Evolutionary conservation across 306 rosid species (phyloP).

Genomic region (Quercus parvula): DNA sequence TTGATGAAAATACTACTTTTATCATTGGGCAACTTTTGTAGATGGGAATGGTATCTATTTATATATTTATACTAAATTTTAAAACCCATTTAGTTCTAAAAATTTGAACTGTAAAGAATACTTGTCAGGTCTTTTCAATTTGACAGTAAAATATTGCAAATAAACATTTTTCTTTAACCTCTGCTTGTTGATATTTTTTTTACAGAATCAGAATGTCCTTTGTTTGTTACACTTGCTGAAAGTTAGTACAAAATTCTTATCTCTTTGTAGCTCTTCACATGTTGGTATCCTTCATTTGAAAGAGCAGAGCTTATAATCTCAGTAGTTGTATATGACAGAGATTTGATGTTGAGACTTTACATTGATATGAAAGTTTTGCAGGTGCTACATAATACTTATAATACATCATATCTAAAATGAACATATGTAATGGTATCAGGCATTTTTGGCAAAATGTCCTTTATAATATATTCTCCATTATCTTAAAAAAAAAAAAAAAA

Average conservation of each 20-base stretch:
- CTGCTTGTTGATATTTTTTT: not conserved
- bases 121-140: not conserved
- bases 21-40: no score
- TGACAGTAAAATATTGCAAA: not conserved
- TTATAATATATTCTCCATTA: not conserved
- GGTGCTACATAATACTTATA: no score
- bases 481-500: no score
- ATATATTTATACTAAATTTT: no score
- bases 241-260: not conserved
- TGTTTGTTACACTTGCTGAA: not conserved
- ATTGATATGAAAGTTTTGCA: not conserved
- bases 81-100: not conserved
- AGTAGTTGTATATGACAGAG: not conserved
- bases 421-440: no score
- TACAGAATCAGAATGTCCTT: not conserved
- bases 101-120: not conserved
- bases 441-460: not conserved
- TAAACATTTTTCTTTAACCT: not conserved
- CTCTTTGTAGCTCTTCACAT: not conserved
- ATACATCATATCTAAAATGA: no score
- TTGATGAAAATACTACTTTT: no score
- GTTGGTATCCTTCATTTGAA: not conserved
- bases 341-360: not conserved
- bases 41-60: no score
- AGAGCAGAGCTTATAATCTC: not conserved